phyloP scores from a whole-genome alignment of 1,139 yeast genomes.

The Suhomyces terraborum region DNA sequence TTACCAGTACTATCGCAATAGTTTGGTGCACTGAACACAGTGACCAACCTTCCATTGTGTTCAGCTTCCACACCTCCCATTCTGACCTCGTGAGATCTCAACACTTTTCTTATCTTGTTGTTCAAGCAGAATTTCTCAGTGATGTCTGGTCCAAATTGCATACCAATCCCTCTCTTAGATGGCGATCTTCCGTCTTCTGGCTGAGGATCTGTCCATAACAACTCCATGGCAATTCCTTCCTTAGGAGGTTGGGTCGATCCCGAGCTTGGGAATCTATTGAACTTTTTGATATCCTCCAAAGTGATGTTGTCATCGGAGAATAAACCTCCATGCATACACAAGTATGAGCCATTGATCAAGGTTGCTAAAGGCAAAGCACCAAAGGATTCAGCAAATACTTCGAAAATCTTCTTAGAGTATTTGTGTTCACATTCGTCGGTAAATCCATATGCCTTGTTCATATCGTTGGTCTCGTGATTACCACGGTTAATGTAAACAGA shows the following conservation, averaged over 20 bases:
- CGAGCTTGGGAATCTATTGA: constrained; percentile 63
- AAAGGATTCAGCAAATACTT: constrained; percentile 84
- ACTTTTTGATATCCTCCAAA: constrained; percentile 69
- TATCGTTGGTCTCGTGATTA: constrained; percentile 93
- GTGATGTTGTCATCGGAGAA: constrained; percentile 76
- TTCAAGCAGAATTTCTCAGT: constrained; percentile 74
- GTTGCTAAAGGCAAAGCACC: constrained; percentile 86
- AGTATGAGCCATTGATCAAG: constrained; percentile 70
- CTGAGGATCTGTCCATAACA: constrained; percentile 98
- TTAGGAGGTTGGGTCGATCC: constrained; percentile 79
- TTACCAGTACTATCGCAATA: constrained; percentile 94
- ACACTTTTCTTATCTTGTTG: constrained; percentile 74
- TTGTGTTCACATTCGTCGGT: constrained; percentile 94
- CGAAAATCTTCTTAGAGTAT: constrained; percentile 80
- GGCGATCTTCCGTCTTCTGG: constrained; percentile 74
- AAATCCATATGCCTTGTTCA: constrained; percentile 96
- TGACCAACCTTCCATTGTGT: constrained; percentile 81
- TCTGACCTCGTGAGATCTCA: constrained; percentile 94
- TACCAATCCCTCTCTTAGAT: constrained; percentile 92
- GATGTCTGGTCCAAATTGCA: constrained; percentile 95
- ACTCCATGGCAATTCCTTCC: constrained; percentile 93
- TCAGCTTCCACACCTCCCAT: constrained; percentile 88
- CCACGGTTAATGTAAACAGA: constrained; percentile 83
- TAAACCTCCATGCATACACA: constrained; percentile 95
- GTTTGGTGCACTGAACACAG: constrained; percentile 97